Base-by-base conservation (phyloP, 2,329 filamentous ascomycete genomes). In the Blastomyces gilchristii region DNA sequence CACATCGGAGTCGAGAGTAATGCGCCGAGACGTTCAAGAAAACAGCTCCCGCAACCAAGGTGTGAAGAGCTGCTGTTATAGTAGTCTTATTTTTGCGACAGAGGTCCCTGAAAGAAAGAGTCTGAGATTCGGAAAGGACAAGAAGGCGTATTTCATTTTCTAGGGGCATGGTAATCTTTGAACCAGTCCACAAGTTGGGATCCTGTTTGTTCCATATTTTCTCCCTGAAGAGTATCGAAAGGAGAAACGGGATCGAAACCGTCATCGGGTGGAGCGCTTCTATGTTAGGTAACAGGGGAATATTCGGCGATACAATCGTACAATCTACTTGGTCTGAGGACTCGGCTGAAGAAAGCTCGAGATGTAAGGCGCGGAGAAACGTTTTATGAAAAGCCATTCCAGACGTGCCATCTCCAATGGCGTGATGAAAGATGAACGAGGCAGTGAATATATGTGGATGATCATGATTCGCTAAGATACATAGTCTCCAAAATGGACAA, bases 391-490 rank as follows among this genome's bases (percentile, higher is more conserved):
- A 81, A 0, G 76, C 71, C 37, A 79, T 73, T 0, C 76, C 78
- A 0, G 78, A 79, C 9, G 69, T 69, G 1, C 80, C 79, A 66
- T 82, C 80, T 2, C 75, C 76, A 59, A 82, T 71, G 2, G 75
- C 77, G 69, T 82, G 80, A 63, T 82, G 80, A 65, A 73, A 80
- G 11, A 81, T 70, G 69, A 80, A 82, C 1, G 69, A 69, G 1
- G 75, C 77, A 0, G 77, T 79, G 63, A 82, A 81, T 2, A 64
- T 66, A 2, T 62, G 67, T 2, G 66, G 22, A 41, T 69, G 63
- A 9, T 64, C 66, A 16, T 67, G 49, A 18, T 58, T 45, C n/a
- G 69, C 67, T 9, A 80, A 63, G 28, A 82, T 66, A 22, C 75
- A 66, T 1, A 82, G 68, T 25, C 78, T 75, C 80, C 80, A 82